phyloP scores from a whole-genome alignment of 202 grass and related monocot species.

The Digitaria exilis region DNA sequence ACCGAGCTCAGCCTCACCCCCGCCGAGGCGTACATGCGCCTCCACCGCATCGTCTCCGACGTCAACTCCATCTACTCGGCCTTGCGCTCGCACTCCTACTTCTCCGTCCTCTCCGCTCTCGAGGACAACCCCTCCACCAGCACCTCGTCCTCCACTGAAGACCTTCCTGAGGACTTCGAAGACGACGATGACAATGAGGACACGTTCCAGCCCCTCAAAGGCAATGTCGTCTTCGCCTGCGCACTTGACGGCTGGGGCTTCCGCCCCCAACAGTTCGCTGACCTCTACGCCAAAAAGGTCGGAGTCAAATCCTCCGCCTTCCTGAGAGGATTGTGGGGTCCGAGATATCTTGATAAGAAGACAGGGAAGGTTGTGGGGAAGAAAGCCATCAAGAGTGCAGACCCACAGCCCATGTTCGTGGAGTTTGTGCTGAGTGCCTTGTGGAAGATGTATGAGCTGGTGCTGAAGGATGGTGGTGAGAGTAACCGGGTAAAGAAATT shows the following conservation, averaged over 20 bases:
- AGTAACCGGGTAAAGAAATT: slow-evolving; percentile 57
- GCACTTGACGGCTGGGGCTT: slow-evolving; percentile 97
- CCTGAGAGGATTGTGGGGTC: slow-evolving; percentile 84
- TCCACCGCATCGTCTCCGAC: slow-evolving; percentile 77
- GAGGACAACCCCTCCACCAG: slow-evolving; percentile 43
- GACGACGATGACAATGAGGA: slow-evolving; percentile 74
- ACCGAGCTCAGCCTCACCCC: slow-evolving; percentile 82
- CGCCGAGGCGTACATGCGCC: slow-evolving; percentile 72
- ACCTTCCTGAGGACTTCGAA: slow-evolving; percentile 52
- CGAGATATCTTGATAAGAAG: slow-evolving; percentile 69
- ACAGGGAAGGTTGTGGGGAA: slow-evolving; percentile 87
- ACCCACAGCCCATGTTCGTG: slow-evolving; percentile 89
- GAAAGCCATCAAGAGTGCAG: slow-evolving; percentile 61
- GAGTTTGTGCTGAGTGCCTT: slow-evolving; percentile 77
- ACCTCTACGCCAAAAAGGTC: slow-evolving; percentile 70
- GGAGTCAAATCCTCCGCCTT: slow-evolving; percentile 52
- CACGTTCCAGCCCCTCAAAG: slow-evolving; percentile 85
- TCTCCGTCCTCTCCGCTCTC: slow-evolving; percentile 79
- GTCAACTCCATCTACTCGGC: slow-evolving; percentile 86
- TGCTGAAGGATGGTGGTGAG: slow-evolving; percentile 50
- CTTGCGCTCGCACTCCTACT: slow-evolving; percentile 83
- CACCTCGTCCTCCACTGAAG: slow-evolving; percentile 36
- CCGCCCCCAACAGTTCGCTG: slow-evolving; percentile 72
- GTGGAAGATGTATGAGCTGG: slow-evolving; percentile 69
- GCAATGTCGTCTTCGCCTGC: slow-evolving; percentile 86